Conservation (phyloP, 306 rosid species). For the Rosa lucieae region DNA sequence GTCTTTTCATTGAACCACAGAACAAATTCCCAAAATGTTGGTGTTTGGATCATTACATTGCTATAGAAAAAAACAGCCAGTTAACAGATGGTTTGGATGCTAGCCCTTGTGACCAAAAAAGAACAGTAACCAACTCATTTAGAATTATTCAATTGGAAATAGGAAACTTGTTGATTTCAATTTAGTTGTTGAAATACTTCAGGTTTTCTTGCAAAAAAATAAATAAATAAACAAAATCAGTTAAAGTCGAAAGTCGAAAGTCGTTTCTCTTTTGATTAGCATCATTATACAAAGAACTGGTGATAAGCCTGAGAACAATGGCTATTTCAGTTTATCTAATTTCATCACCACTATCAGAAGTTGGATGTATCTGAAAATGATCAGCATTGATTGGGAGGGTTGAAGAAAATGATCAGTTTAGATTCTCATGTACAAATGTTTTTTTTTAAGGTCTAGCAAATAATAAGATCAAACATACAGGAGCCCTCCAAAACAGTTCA, state of each 20-base stretch:
- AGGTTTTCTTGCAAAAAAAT: neutral
- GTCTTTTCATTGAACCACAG: neutral
- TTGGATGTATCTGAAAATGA: too few relatives aligned
- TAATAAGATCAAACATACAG: neutral
- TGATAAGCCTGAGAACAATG: neutral
- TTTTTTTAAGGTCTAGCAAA: neutral
- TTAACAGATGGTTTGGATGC: neutral
- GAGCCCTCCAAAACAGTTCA: neutral
- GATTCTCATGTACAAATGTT: neutral
- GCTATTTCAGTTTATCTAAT: too few relatives aligned
- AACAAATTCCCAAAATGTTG: neutral
- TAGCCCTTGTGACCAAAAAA: neutral
- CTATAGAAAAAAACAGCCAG: neutral
- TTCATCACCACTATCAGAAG: too few relatives aligned
- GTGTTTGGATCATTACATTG: neutral
- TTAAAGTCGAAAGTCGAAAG: too few relatives aligned
- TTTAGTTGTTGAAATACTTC: neutral
- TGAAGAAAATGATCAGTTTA: too few relatives aligned
- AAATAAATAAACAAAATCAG: too few relatives aligned
- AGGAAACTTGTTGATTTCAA: neutral
- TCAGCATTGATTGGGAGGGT: too few relatives aligned
- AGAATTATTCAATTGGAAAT: too few relatives aligned
- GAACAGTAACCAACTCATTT: too few relatives aligned
- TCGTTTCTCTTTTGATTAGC: neutral
- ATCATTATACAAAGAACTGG: neutral